Percentiles rank a stretch among this genome's conserved stretches.
These are phyloP conservation scores for Monosporascus sp. DNA, from an alignment of 2,329 filamentous ascomycete species.

Conservation along the genomic window DNA sequence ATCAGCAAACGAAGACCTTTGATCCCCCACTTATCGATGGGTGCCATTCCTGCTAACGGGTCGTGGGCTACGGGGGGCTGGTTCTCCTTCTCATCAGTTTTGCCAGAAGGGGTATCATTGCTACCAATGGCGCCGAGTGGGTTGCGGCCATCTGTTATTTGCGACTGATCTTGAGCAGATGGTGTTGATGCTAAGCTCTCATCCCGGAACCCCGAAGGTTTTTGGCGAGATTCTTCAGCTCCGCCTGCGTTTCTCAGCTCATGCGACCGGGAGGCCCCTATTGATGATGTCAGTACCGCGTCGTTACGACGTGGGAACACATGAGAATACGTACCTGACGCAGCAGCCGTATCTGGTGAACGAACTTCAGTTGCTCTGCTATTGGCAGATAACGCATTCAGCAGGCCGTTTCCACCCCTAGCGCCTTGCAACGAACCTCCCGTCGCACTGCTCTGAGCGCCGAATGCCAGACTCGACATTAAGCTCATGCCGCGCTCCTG, in stretches of 20 bases:
- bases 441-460: slow-evolving; percentile 37
- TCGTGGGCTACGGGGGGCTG: slow-evolving; percentile 43
- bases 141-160: slow-evolving; percentile 31
- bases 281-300: slow-evolving; percentile 17
- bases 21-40: slow-evolving; percentile 58
- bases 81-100: slow-evolving; percentile 37
- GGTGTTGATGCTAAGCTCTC: slow-evolving; percentile 31
- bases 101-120: slow-evolving; percentile 33
- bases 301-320: neutral
- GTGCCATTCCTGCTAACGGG: slow-evolving; percentile 55
- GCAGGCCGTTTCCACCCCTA: slow-evolving; percentile 52
- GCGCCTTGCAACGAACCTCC: slow-evolving; percentile 33
- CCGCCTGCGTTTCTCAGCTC: slow-evolving; percentile 34
- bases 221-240: slow-evolving; percentile 42
- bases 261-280: slow-evolving; percentile 35
- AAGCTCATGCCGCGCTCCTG: slow-evolving; percentile 48
- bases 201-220: slow-evolving; percentile 38
- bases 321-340: slow-evolving; percentile 25
- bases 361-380: slow-evolving; percentile 44
- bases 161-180: slow-evolving; percentile 28
- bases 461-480: slow-evolving; percentile 51
- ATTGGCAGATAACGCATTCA: slow-evolving; percentile 60
- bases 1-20: slow-evolving; percentile 60
- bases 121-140: slow-evolving; percentile 41
- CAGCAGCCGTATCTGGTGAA: slow-evolving; percentile 39